A percentile compares a stretch with the other conserved stretches of the same genome.
These are phyloP conservation scores for Geopyxis carbonaria DNA, from an alignment of 495 filamentous ascomycete species.

Conservation along the genomic window DNA sequence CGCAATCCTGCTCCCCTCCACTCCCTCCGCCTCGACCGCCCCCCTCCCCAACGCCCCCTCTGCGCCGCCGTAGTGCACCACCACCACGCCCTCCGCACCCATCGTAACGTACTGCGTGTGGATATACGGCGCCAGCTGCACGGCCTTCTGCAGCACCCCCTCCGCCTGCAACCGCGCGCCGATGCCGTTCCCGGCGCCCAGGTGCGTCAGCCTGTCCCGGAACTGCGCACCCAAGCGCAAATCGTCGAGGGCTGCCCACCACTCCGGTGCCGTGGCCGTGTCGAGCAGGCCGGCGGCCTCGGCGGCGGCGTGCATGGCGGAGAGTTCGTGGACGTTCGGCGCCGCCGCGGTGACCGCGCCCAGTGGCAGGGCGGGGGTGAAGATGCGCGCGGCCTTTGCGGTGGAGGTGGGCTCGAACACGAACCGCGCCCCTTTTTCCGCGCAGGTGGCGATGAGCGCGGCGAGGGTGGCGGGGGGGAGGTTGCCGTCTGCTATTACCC, in stretches of 20 bases:
- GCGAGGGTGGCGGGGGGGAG: conserved; percentile 6
- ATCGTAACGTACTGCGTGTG: conserved; percentile 73
- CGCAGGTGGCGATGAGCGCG: conserved; percentile 22
- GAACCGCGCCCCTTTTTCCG: conserved; percentile 27
- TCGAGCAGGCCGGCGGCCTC: conserved; percentile 48
- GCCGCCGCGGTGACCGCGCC: conserved; percentile 54
- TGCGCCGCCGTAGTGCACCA: conserved; percentile 34
- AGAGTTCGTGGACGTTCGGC: conserved; percentile 68
- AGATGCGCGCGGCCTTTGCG: conserved; percentile 55
- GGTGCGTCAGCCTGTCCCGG: conserved; percentile 26
- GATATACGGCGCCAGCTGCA: conserved; percentile 78
- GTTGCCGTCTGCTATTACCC: conserved; percentile 21
- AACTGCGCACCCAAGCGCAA: conserved; percentile 35
- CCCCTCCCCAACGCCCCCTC: not conserved
- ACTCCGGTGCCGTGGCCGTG: conserved; percentile 37
- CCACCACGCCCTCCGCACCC: conserved; percentile 58
- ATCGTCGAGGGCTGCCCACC: conserved; percentile 65
- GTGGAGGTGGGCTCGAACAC: conserved; percentile 85
- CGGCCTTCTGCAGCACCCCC: conserved; percentile 63
- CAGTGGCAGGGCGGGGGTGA: conserved; percentile 40
- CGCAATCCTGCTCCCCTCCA: conserved; percentile 34
- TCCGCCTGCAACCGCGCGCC: conserved; percentile 56
- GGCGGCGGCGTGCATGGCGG: conserved; percentile 48
- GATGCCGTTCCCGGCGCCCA: conserved; percentile 42
- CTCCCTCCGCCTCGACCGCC: not conserved